Conservation (phyloP, 2,329 filamentous ascomycete species). For the Taxawa tesnikishii region DNA sequence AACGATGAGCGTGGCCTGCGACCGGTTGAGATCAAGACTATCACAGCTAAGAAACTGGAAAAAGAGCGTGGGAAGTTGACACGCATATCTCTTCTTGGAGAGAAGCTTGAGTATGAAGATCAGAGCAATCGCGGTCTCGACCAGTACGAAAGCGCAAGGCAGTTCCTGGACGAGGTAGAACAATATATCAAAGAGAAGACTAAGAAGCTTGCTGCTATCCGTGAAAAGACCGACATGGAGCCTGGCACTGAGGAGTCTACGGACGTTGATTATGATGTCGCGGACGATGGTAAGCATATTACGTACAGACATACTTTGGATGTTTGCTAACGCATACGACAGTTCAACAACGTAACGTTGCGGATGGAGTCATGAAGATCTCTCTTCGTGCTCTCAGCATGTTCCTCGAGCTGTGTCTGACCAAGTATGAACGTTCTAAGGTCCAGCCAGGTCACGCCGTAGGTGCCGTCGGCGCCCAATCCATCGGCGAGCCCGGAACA, state of each 20-base stretch:
- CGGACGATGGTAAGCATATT: conserved; percentile 3
- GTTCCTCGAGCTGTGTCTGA: conserved; percentile 73
- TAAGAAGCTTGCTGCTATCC: conserved; percentile 15
- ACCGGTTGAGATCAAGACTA: conserved; percentile 58
- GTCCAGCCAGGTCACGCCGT: conserved; percentile 94
- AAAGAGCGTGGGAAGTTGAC: conserved; percentile 54
- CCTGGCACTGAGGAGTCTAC: conserved; percentile 2
- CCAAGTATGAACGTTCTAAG: conserved; percentile 82
- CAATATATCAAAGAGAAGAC: conserved; percentile 44
- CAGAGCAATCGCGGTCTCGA: conserved; percentile 46
- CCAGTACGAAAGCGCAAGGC: conserved; percentile 60
- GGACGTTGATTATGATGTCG: conserved; percentile 3
- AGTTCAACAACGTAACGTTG: conserved; percentile 17
- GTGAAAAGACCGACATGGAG: conserved; percentile 8
- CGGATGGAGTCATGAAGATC: conserved; percentile 71
- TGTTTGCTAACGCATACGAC: neutral
- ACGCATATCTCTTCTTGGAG: conserved; percentile 48
- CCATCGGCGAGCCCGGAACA: conserved; percentile 93
- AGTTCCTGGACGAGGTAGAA: conserved; percentile 69
- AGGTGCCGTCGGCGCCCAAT: conserved; percentile 90
- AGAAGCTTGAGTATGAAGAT: conserved; percentile 57
- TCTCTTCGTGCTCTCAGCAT: conserved; percentile 58
- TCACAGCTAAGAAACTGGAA: conserved; percentile 57
- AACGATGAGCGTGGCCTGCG: conserved; percentile 63
- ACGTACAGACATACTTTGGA: no score